Percentiles rank a stretch among this genome's conserved stretches.
These are phyloP conservation scores for Fusarium bulbicola DNA, from an alignment of 2,329 filamentous ascomycete genomes.

Conservation along the genomic window DNA sequence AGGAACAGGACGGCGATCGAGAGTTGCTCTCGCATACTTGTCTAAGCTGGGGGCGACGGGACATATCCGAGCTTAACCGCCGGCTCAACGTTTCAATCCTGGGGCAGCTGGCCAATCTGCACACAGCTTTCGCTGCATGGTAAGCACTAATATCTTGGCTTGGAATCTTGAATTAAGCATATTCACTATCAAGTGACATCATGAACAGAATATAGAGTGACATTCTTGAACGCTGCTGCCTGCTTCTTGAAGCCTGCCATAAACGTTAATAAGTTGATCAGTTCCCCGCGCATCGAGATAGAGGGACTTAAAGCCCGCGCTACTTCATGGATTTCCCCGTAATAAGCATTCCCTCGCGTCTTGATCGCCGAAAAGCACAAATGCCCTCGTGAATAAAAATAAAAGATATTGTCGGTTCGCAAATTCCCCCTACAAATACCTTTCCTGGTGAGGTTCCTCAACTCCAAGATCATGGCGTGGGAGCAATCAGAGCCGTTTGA, in stretches of 20 bases:
- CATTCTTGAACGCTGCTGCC: background rate
- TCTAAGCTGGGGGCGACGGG: rapidly evolving
- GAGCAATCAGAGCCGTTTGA: background rate
- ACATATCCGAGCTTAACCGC: background rate
- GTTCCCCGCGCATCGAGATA: background rate
- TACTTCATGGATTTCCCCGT: too few relatives aligned
- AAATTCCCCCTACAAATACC: rapidly evolving
- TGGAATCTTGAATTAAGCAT: background rate
- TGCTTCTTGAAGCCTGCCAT: background rate
- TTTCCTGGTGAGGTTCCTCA: background rate
- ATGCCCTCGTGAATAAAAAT: too few relatives aligned
- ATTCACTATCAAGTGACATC: background rate
- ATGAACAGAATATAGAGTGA: background rate
- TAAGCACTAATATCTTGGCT: background rate
- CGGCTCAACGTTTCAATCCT: background rate
- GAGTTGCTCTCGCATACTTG: background rate
- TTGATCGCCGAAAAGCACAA: too few relatives aligned
- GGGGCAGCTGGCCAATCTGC: background rate
- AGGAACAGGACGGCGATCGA: too few relatives aligned
- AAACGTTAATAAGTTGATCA: background rate
- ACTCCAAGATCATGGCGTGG: background rate
- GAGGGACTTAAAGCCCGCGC: background rate
- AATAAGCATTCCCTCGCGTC: too few relatives aligned
- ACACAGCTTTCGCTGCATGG: background rate
- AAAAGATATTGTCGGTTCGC: background rate